phyloP scores from a whole-genome alignment of 345 rosid genomes.

The Eucalyptus regnans region DNA sequence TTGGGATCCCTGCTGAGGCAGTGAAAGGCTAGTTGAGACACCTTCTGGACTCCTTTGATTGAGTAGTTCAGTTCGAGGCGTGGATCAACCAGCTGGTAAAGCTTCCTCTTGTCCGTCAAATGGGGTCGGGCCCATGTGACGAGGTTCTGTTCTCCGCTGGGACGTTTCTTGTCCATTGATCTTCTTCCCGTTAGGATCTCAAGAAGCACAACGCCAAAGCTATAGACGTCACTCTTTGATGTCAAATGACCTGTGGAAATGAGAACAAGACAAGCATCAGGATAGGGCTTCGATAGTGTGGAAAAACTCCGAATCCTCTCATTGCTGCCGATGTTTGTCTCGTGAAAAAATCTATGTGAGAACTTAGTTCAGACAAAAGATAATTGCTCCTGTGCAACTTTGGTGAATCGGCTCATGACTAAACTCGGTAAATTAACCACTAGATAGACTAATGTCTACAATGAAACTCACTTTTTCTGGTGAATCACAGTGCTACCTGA shows the following conservation, averaged over 20 bases:
- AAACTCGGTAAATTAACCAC: background rate
- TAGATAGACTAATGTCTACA: background rate
- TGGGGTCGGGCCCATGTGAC: conserved; percentile 90
- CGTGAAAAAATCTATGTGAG: background rate
- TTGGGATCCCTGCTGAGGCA: conserved; percentile 69
- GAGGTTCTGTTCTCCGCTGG: conserved; percentile 79
- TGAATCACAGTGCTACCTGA: background rate
- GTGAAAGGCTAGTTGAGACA: conserved; percentile 51
- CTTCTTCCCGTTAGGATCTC: conserved; percentile 91
- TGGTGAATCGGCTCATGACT: background rate
- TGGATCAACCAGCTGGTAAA: conserved; percentile 69
- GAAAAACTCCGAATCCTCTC: background rate
- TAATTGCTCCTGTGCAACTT: background rate
- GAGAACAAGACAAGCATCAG: background rate
- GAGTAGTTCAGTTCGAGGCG: conserved; percentile 88
- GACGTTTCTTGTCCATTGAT: conserved; percentile 95
- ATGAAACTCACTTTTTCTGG: background rate
- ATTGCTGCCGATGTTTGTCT: background rate
- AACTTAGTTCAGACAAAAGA: background rate
- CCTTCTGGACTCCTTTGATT: conserved; percentile 63
- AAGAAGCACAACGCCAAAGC: conserved; percentile 90
- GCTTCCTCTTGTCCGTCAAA: conserved; percentile 70
- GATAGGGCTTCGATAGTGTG: background rate
- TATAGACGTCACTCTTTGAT: conserved; percentile 89
- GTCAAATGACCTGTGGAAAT: conserved; percentile 65